Conservation (phyloP, 768 basidiomycete genomes). For the Tulasnella sp. region DNA sequence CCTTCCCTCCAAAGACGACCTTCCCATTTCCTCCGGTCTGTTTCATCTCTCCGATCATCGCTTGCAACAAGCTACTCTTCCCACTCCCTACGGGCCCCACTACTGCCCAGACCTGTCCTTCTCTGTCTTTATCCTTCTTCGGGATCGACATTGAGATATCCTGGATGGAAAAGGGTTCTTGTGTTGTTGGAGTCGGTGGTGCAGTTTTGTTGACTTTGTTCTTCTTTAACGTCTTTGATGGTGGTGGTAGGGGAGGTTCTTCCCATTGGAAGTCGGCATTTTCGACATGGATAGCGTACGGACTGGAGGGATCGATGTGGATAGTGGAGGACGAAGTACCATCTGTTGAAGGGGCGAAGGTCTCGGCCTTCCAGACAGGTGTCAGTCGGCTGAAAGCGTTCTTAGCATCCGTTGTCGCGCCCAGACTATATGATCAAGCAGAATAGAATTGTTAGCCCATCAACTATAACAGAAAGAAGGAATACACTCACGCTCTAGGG, state of each 20-base stretch:
- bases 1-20: conserved; percentile 49
- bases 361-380: conserved; percentile 48
- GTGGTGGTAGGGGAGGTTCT: conserved; percentile 22
- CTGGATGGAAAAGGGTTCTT: conserved; percentile 39
- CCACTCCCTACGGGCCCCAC: conserved; percentile 62
- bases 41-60: conserved; percentile 58
- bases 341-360: conserved; percentile 24
- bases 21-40: conserved; percentile 34
- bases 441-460: conserved; percentile 24
- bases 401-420: conserved; percentile 51
- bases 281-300: conserved; percentile 40
- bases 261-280: conserved; percentile 60
- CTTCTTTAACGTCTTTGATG: background rate
- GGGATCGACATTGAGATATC: conserved; percentile 44
- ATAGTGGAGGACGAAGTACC: background rate
- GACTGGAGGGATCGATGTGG: conserved; percentile 35
- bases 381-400: conserved; percentile 48
- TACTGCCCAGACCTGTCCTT: conserved; percentile 43
- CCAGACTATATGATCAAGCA: conserved; percentile 31
- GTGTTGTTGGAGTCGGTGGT: conserved; percentile 9
- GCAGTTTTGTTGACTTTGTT: background rate
- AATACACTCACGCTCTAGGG: conserved; percentile 31
- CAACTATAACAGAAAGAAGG: too few species aligned
- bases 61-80: conserved; percentile 33
- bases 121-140: conserved; percentile 20